phyloP scores from a whole-genome alignment of 768 basidiomycete genomes.

The Boletus huronensis region DNA sequence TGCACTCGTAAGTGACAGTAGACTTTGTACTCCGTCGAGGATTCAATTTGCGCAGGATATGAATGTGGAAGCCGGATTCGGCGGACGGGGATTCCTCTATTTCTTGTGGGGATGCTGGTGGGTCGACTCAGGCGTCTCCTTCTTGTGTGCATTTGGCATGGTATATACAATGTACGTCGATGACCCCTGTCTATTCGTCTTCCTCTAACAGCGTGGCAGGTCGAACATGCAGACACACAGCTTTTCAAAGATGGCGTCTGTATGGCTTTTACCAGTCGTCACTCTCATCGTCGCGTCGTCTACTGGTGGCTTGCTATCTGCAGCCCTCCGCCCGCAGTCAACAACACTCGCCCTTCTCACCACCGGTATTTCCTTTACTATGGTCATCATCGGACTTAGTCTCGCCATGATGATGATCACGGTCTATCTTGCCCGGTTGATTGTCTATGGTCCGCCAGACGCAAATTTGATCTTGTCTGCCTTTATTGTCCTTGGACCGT shows the following conservation, averaged over 20 bases:
- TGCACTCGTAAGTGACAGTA: constrained; percentile 30
- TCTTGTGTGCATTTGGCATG: constrained; percentile 46
- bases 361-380: constrained; percentile 40
- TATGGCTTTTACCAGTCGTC: constrained; percentile 52
- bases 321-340: constrained; percentile 36
- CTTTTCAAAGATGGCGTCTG: constrained; percentile 38
- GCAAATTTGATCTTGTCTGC: constrained; percentile 39
- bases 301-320: constrained; percentile 44
- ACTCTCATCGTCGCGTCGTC: constrained; percentile 52
- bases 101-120: constrained; percentile 52
- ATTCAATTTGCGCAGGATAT: constrained; percentile 20
- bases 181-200: background rate
- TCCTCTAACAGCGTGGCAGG: constrained; percentile 31
- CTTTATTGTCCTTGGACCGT: constrained; percentile 51
- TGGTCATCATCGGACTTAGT: constrained; percentile 44
- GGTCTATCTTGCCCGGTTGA: constrained; percentile 43
- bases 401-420: constrained; percentile 49
- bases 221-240: constrained; percentile 42
- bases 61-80: constrained; percentile 36
- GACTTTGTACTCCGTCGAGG: background rate
- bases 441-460: constrained; percentile 40
- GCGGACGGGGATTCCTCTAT: constrained; percentile 37
- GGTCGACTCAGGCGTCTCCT: constrained; percentile 41
- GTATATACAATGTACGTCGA: constrained; percentile 43
- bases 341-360: constrained; percentile 41